A percentile compares a stretch with the other conserved stretches of the same genome.
Conservation (phyloP, 768 basidiomycete genomes). For the Macrocybe gigantea region DNA sequence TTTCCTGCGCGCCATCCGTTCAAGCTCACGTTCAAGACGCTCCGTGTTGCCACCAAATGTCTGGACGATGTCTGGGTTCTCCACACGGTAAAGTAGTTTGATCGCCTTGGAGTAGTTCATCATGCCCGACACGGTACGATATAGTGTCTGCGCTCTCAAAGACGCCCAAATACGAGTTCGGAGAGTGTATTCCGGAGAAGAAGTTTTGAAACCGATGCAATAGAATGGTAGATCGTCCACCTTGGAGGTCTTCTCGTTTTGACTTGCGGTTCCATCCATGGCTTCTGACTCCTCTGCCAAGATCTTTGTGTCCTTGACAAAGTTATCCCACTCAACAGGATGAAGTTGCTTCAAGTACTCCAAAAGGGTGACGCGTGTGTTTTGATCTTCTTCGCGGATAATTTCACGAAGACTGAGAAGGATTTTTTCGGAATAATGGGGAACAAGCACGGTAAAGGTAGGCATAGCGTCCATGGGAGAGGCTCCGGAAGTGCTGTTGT, state of each 20-base stretch:
- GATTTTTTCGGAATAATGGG: constrained; percentile 99
- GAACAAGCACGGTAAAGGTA: constrained; percentile 98
- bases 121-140: constrained; percentile 98
- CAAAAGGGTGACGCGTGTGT: constrained; percentile 91
- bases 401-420: constrained; percentile 94
- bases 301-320: constrained; percentile 99
- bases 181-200: constrained; percentile 96
- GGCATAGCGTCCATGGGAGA: constrained; percentile 98
- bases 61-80: constrained; percentile 97
- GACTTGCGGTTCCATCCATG: constrained; percentile 43
- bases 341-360: constrained; percentile 99
- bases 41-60: constrained; percentile 96
- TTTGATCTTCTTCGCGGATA: constrained; percentile 95
- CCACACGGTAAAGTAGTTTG: constrained; percentile 97
- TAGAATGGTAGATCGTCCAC: constrained; percentile 97
- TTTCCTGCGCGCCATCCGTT: constrained; percentile 94
- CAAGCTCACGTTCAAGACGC: constrained; percentile 89
- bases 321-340: constrained; percentile 99
- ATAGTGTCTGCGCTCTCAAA: constrained; percentile 94
- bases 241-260: constrained; percentile 70
- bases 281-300: constrained; percentile 82
- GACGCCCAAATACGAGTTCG: constrained; percentile 99
- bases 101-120: constrained; percentile 99
- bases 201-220: constrained; percentile 98
- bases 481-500: constrained; percentile 95